Evolutionary conservation across 805 yeast species (phyloP).

Genomic region (Starmerella apis): DNA sequence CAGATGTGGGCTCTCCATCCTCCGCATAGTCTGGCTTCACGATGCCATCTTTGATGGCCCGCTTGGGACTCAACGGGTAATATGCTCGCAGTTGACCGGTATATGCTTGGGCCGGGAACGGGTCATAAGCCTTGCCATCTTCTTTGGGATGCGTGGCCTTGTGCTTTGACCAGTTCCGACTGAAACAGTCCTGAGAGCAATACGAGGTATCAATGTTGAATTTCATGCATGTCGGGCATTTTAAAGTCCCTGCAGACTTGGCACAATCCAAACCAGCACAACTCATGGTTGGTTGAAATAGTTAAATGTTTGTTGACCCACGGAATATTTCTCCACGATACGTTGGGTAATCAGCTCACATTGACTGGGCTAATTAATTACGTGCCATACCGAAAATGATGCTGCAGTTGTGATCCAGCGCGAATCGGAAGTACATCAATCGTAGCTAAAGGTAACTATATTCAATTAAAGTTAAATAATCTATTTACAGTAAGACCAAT

Average conservation of each 20-base stretch:
- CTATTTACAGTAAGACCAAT: too few species aligned
- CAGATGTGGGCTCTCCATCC: conserved; percentile 69
- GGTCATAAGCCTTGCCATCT: conserved; percentile 53
- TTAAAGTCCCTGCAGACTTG: conserved; percentile 65
- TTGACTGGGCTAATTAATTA: background rate
- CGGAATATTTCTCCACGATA: too few species aligned
- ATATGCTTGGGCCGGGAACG: conserved; percentile 69
- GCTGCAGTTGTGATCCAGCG: background rate
- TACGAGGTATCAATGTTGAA: conserved; percentile 51
- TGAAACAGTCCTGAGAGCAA: conserved; percentile 78
- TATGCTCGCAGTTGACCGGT: conserved; percentile 66
- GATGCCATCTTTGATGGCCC: conserved; percentile 61
- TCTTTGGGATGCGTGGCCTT: conserved; percentile 56
- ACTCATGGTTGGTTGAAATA: conserved; percentile 16
- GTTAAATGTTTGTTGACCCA: background rate
- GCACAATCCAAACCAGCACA: conserved; percentile 84
- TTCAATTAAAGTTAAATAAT: background rate
- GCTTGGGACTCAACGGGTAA: conserved; percentile 69
- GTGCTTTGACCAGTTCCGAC: conserved; percentile 46
- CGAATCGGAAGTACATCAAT: too few species aligned
- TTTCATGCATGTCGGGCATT: conserved; percentile 88
- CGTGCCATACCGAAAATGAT: background rate
- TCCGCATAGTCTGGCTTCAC: conserved; percentile 73
- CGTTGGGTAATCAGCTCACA: conserved; percentile 5
- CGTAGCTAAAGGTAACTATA: background rate